phyloP scores from a whole-genome alignment of 2,329 filamentous ascomycete genomes.

The Beauveria brongniartii region DNA sequence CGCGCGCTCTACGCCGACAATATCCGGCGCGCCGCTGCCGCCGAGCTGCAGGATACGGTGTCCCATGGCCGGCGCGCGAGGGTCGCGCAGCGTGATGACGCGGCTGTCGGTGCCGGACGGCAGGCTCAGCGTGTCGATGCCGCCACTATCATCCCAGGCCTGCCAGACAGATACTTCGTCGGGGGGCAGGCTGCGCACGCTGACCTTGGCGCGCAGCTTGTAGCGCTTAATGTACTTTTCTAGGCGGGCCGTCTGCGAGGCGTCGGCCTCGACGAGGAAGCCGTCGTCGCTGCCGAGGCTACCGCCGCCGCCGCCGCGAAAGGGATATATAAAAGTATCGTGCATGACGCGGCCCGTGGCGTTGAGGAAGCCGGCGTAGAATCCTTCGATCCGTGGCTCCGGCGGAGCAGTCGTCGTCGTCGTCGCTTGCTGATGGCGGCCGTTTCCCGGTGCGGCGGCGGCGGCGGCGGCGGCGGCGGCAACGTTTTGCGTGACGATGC shows the following conservation, averaged over 20 bases:
- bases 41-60: constrained; percentile 35
- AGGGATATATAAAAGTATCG: constrained; percentile 84
- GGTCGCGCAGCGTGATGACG: constrained; percentile 38
- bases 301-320: constrained; percentile 20
- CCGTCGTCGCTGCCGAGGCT: constrained; percentile 22
- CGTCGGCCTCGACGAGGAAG: constrained; percentile 76
- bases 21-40: constrained; percentile 19
- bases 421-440: constrained; percentile 14
- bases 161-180: constrained; percentile 65
- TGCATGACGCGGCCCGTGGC: constrained; percentile 76
- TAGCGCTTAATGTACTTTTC: constrained; percentile 72
- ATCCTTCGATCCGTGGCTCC: constrained; percentile 37
- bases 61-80: constrained; percentile 48
- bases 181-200: constrained; percentile 55
- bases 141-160: constrained; percentile 54
- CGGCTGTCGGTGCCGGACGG: not conserved
- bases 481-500: constrained; percentile 62
- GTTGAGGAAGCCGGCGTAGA: constrained; percentile 81
- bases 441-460: constrained; percentile 13
- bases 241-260: constrained; percentile 51
- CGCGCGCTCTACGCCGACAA: constrained; percentile 36
- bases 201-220: constrained; percentile 75
- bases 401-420: constrained; percentile 15
- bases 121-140: not conserved
- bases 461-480: constrained; percentile 23